Evolutionary conservation across 352 stramenopile species (phyloP), one percentile per base, ranked within the genome.

Genomic region (Globisporangium orthogonon): DNA sequence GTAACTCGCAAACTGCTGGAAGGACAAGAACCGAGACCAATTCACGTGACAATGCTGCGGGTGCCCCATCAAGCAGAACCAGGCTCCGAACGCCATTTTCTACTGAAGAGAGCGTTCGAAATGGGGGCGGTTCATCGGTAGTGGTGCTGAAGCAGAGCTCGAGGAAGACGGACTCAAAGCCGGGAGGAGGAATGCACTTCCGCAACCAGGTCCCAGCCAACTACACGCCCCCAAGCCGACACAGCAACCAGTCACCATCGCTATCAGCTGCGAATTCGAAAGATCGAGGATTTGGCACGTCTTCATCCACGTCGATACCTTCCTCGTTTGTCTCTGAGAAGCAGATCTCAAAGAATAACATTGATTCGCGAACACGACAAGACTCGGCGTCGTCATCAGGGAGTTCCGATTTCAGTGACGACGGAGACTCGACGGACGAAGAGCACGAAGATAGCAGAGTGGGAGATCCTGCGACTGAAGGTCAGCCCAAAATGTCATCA

Each of bases 161-260:
- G 41, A 45, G 70, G 23, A 33, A 58, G 7, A 50, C 50, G 1
- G 47, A 30, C 31, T 28, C n/a, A 7, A 56, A 29, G 7, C 50
- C 54, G 50, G 57, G 54, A 4, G 74, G 74, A 37, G 80, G 78
- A 5, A 89, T 91, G 81, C 81, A 88, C 45, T 91, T 85, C 52
- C 76, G 81, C 41, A 91, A 91, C 45, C 73, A 81, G 9, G 56
- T 91, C 17, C 81, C 81, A 11, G 30, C 74, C 3, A 88, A 88
- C 50, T 91, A 86, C 60, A 74, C 76, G 1, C 74, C 71, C 3
- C 67, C 69, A 15, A 66, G 62, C 53, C 55, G 53, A 11, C 39
- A 50, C 46, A 68, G 64, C 39, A 62, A 51, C 29, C 31, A 52
- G 7, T 31, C 37, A 2, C 37, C 37, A 37, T 47, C 50, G 18